Evolutionary conservation across 208 protist genomes (phyloP), one percentile per base, ranked within the genome.

Genomic region (Leishmania lainsoni): DNA sequence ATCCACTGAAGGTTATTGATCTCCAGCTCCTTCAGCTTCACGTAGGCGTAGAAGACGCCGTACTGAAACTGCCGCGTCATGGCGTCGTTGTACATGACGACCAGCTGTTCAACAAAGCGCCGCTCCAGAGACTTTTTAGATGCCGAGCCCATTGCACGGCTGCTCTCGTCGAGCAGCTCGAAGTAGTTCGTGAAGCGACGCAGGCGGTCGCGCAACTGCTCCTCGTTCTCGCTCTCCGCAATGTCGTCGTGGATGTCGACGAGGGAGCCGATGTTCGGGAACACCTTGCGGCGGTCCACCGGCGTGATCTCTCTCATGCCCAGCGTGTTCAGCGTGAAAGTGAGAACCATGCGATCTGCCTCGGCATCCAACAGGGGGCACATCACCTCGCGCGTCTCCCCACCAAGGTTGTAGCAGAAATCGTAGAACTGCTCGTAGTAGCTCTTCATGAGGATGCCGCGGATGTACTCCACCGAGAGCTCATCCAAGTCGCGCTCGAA

Each of bases 401-500:
- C 97, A n/a, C 95, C 96, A 2, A 98, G 75, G 26, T 83, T 76
- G 79, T 97, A 84, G 89, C 94, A 98, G 77, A 99, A 99, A 48
- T 95, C 85, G 86, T 99, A 99, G 89, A 99, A 99, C 86, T 99
- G 98, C 87, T 99, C 98, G 66, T 99, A 95, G 91, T 99, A 99
- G 54, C 96, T 98, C 94, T 99, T 99, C 89, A 99, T 97, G 45
- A 99, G 90, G 1, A 98, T 96, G 81, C 98, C 99, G 58, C 98
- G 94, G 82, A 99, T 99, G 87, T 99, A 99, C 87, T 99, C 99
- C 71, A 99, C 98, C 75, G 99, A 98, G 65, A 99, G 87, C 77
- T 94, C 91, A 79, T 98, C 95, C 52, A 98, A 75, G 79, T 98
- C 95, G 32, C 91, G 87, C 88, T 94, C 92, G 79, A 97, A 94